Conservation (phyloP, 176 grass and related monocot genomes). For the Bothriochloa decipiens region DNA sequence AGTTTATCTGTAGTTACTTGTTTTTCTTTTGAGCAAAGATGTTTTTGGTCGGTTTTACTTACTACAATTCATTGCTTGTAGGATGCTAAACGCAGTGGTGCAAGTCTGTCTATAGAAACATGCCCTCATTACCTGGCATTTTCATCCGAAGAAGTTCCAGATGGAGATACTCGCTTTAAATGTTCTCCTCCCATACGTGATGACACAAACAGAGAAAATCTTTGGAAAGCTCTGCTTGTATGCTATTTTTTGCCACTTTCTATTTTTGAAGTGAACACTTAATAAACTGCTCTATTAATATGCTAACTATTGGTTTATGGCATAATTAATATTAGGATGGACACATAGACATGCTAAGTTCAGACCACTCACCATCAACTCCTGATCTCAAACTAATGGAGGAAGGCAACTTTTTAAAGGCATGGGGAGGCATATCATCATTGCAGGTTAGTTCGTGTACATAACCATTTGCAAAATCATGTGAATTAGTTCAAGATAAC, state of each 20-base stretch:
- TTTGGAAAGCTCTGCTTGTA: slow-evolving; percentile 95
- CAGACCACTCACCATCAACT: slow-evolving; percentile 91
- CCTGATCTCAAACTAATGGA: slow-evolving; percentile 91
- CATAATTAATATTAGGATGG: slow-evolving; percentile 56
- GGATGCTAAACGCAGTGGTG: slow-evolving; percentile 73
- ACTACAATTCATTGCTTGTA: slow-evolving; percentile 27
- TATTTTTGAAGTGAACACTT: neutral
- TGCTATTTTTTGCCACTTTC: slow-evolving; percentile 21
- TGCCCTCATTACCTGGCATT: slow-evolving; percentile 98
- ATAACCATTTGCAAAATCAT: neutral
- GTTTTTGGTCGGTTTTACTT: neutral
- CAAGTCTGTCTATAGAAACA: slow-evolving; percentile 85
- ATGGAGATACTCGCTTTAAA: slow-evolving; percentile 95
- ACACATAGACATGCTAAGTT: slow-evolving; percentile 97
- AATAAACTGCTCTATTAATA: neutral
- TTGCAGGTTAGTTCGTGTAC: slow-evolving; percentile 63
- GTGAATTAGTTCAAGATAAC: neutral
- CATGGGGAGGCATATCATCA: slow-evolving; percentile 98
- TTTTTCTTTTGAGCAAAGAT: neutral
- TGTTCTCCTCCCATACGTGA: slow-evolving; percentile 91
- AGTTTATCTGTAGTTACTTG: neutral
- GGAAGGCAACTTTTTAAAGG: slow-evolving; percentile 91
- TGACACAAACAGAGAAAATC: slow-evolving; percentile 69
- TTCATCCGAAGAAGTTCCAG: slow-evolving; percentile 83
- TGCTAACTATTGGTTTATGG: slow-evolving; percentile 22